Evolutionary conservation across 768 basidiomycete genomes (phyloP).

Genomic region (Phanerodontia chrysosporium): DNA sequence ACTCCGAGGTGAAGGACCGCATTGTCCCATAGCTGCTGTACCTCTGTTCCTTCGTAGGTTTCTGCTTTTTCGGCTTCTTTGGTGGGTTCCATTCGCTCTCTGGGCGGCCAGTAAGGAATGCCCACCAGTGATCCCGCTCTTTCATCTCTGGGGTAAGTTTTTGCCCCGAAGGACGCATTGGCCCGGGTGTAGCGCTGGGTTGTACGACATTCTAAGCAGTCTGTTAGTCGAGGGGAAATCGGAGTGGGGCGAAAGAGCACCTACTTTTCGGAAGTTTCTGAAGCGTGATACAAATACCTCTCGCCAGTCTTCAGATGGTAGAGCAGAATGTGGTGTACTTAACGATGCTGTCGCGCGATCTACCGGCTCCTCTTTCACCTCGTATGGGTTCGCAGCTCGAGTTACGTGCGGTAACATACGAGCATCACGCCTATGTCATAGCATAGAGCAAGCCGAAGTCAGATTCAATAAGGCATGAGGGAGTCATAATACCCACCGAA

Average conservation of each 20-base stretch:
- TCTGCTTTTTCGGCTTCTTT: constrained; percentile 32
- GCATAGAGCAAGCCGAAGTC: too few species aligned
- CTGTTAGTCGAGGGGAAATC: not conserved
- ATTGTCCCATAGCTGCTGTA: constrained; percentile 23
- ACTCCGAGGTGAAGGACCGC: constrained; percentile 35
- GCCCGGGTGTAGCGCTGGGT: constrained; percentile 47
- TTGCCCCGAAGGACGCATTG: constrained; percentile 17
- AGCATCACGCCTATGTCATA: constrained; percentile 58
- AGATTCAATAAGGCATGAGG: constrained; percentile 1
- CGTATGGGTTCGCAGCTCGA: constrained; percentile 67
- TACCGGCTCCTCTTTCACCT: constrained; percentile 28
- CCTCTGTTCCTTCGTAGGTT: constrained; percentile 9
- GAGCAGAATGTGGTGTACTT: constrained; percentile 21
- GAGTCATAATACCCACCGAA: constrained; percentile 46
- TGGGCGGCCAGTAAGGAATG: constrained; percentile 65
- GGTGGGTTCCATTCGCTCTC: constrained; percentile 62
- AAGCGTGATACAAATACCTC: constrained; percentile 52
- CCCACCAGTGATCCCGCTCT: constrained; percentile 79
- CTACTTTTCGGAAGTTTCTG: constrained; percentile 62
- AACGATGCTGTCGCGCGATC: constrained; percentile 15
- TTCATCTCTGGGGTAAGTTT: constrained; percentile 63
- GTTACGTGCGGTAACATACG: constrained; percentile 59
- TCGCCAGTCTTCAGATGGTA: constrained; percentile 72
- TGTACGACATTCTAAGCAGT: constrained; percentile 58
- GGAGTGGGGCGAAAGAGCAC: not conserved